Evolutionary conservation across 176 grass and related monocot species (phyloP).

Genomic region (Eleusine coracana): DNA sequence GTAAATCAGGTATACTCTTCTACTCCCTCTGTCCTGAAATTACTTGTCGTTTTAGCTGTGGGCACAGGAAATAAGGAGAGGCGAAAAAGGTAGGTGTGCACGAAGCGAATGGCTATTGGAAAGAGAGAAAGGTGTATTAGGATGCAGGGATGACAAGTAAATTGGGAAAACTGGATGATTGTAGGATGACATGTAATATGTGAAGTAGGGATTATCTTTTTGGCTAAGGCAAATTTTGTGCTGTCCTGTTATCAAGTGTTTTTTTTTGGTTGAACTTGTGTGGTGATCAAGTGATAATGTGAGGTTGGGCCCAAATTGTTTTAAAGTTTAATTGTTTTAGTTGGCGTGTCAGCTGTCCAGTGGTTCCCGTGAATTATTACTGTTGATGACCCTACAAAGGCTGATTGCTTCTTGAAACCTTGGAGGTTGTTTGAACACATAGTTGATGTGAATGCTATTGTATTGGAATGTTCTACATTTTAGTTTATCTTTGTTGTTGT

Average conservation of each 20-base stretch:
- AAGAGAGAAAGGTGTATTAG: too few relatives aligned
- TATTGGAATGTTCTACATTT: conserved; percentile 18
- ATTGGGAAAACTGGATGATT: too few relatives aligned
- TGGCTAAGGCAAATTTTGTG: neutral
- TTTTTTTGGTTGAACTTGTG: conserved; percentile 13
- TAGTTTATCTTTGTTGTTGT: neutral
- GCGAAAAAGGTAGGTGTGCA: too few relatives aligned
- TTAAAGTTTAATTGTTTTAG: neutral
- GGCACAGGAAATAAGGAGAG: too few relatives aligned
- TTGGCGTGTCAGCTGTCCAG: neutral
- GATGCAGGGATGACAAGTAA: too few relatives aligned
- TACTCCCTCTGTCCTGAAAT: too few relatives aligned
- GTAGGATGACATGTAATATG: too few relatives aligned
- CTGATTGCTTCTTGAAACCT: conserved; percentile 27
- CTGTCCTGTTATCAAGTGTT: neutral
- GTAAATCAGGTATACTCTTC: neutral
- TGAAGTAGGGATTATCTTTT: too few relatives aligned
- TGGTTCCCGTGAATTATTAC: conserved; percentile 3
- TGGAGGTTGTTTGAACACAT: conserved; percentile 14
- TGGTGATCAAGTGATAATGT: conserved; percentile 16
- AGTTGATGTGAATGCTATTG: conserved; percentile 8
- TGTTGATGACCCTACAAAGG: neutral
- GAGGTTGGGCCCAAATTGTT: too few relatives aligned
- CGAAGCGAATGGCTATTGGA: too few relatives aligned
- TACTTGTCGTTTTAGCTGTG: too few relatives aligned